phyloP scores from a whole-genome alignment of 2,329 filamentous ascomycete species.

The Pochonia chlamydosporia region DNA sequence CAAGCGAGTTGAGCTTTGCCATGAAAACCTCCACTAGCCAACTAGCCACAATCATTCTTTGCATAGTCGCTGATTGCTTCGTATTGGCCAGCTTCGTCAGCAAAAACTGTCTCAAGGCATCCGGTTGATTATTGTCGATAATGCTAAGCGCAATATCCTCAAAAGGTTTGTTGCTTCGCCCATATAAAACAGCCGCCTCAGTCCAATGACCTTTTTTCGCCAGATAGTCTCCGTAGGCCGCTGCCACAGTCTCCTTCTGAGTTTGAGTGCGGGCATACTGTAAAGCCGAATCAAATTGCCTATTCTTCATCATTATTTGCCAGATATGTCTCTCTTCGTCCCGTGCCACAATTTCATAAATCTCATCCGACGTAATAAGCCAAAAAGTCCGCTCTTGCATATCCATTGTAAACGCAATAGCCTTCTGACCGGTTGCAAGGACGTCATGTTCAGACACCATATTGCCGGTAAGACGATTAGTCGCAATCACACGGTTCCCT shows the following conservation, averaged over 20 bases:
- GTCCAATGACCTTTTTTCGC: conserved; percentile 73
- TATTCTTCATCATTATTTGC: conserved; percentile 83
- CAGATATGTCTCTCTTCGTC: conserved; percentile 92
- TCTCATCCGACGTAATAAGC: conserved; percentile 86
- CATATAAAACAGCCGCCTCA: conserved; percentile 86
- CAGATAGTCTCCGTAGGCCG: conserved; percentile 84
- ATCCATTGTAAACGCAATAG: conserved; percentile 82
- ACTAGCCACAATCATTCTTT: conserved; percentile 87
- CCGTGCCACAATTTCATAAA: conserved; percentile 86
- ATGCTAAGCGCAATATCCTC: conserved; percentile 90
- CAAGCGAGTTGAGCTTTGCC: conserved; percentile 90
- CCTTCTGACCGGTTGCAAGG: conserved; percentile 70
- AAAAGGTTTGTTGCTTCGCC: conserved; percentile 93
- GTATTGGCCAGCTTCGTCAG: conserved; percentile 74
- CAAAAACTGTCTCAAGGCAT: conserved; percentile 86
- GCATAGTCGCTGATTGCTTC: conserved; percentile 83
- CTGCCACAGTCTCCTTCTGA: conserved; percentile 88
- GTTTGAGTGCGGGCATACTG: conserved; percentile 73
- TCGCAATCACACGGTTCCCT: conserved; percentile 74
- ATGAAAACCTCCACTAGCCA: conserved; percentile 97
- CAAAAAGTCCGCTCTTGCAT: conserved; percentile 95
- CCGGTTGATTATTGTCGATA: conserved; percentile 83
- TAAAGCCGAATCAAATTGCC: conserved; percentile 84
- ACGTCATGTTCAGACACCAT: conserved; percentile 86
- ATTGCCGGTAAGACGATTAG: conserved; percentile 80